Base-by-base conservation (phyloP, 73 alveolate genomes). In the Uronychia binucleata region DNA sequence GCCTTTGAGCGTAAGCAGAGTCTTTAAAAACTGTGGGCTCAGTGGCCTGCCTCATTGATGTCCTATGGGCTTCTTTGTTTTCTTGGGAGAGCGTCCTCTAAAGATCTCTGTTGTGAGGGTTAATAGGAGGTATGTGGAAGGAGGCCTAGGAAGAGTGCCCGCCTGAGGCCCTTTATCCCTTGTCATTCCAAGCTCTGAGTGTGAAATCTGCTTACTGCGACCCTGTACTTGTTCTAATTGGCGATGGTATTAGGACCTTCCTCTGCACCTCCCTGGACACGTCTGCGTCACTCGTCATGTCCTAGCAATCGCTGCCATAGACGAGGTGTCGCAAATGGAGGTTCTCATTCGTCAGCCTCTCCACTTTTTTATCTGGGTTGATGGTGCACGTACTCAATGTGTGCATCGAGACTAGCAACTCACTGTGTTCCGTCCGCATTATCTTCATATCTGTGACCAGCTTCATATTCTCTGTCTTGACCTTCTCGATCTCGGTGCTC, bases 391-490 rank as follows among this genome's bases (percentile, higher is more conserved):
- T 84, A 8, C 82, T 90, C 14, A 89, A 58, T n/a, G 32, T 59
- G 75, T 30, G 27, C 30, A 89, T 57, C n/a, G 82, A 34, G 28
- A 81, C 77, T n/a, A 84, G n/a, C 1, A 89, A 0, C 58, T 89
- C 95, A 5, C 57, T 11, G 57, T 89, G 88, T 58, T 89, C 95
- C 14, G 32, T 67, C 31, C 88, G 30, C 59, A 89, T 84, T 28
- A 89, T 34, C 59, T 84, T 89, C 78, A 89, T 79, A 78, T 89
- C 95, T 25, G 90, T 80, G 0, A 34, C 27, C 34, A 89, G 46
- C 34, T 89, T 89, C 1, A 84, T 25, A 75, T 89, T 89, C 34
- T 89, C 95, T 1, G 92, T 89, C 77, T 89, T 83, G 14, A 88
- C 35, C 29, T 19, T 83, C 8, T 88, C 86, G 0, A 83, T n/a